A percentile compares a stretch with the other conserved stretches of the same genome.
These are phyloP conservation scores for Triticum urartu DNA, from an alignment of 176 grass and related monocot species.

Conservation along the genomic window DNA sequence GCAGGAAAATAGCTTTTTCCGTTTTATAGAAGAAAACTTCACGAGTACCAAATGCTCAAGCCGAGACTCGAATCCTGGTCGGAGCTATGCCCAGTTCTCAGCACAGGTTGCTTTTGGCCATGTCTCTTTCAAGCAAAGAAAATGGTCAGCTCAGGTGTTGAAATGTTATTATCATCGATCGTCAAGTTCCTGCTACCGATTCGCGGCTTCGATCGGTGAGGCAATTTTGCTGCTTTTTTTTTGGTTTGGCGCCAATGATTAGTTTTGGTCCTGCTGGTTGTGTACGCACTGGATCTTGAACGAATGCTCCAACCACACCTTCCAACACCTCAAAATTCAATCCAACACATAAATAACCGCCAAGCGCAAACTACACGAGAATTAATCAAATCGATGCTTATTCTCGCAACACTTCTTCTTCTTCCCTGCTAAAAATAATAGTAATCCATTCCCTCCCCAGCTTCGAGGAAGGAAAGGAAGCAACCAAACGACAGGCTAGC, in stretches of 20 bases:
- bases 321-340: not conserved
- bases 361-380: conserved; percentile 9
- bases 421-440: not conserved
- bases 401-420: conserved; percentile 1
- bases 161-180: too few species aligned
- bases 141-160: too few species aligned
- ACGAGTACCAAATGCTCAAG: too few species aligned
- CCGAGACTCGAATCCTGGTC: too few species aligned
- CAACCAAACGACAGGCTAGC: not conserved
- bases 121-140: too few species aligned
- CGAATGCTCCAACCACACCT: not conserved
- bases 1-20: too few species aligned
- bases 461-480: not conserved
- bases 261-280: too few species aligned
- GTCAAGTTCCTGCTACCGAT: too few species aligned
- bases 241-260: not conserved
- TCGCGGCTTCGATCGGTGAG: not conserved
- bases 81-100: too few species aligned
- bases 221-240: not conserved
- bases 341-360: conserved; percentile 22
- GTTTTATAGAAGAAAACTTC: too few species aligned
- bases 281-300: not conserved
- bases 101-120: too few species aligned
- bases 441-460: not conserved
- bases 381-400: not conserved